phyloP scores from a whole-genome alignment of 176 grass and related monocot genomes.

The Tuctoria greenei region DNA sequence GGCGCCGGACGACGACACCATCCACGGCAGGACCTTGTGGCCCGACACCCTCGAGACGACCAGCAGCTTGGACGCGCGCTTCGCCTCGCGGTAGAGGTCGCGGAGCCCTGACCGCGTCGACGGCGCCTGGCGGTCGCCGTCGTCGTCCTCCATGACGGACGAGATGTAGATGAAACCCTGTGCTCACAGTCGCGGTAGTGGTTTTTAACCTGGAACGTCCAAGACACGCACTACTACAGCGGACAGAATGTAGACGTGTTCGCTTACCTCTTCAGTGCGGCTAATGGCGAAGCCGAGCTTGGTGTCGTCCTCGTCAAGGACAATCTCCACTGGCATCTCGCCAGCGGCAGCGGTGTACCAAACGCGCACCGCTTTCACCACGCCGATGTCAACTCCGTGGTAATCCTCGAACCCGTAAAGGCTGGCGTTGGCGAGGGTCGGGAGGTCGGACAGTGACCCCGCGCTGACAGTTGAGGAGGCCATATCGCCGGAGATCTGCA shows the following conservation, averaged over 20 bases:
- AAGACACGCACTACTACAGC: neutral
- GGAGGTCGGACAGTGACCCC: slow-evolving; percentile 78
- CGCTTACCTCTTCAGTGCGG: slow-evolving; percentile 81
- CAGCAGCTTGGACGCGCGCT: slow-evolving; percentile 64
- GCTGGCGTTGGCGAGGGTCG: slow-evolving; percentile 85
- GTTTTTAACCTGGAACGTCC: neutral
- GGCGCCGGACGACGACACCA: slow-evolving; percentile 73
- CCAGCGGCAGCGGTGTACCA: slow-evolving; percentile 74
- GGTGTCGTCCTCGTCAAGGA: slow-evolving; percentile 59
- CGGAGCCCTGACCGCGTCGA: slow-evolving; percentile 87
- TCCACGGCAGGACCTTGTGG: slow-evolving; percentile 81
- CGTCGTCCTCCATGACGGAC: slow-evolving; percentile 69
- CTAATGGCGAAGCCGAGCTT: slow-evolving; percentile 94
- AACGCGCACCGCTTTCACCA: slow-evolving; percentile 86
- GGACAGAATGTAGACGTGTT: neutral
- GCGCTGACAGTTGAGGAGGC: slow-evolving; percentile 88
- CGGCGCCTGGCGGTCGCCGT: slow-evolving; percentile 36
- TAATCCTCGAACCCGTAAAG: slow-evolving; percentile 98
- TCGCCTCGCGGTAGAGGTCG: slow-evolving; percentile 78
- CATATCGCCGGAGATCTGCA: slow-evolving; percentile 88
- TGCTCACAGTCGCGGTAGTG: slow-evolving; percentile 8
- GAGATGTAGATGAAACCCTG: slow-evolving; percentile 93
- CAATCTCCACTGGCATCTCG: slow-evolving; percentile 79
- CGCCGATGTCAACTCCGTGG: slow-evolving; percentile 93
- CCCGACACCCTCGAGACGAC: slow-evolving; percentile 89